These are phyloP conservation scores for Chrysoporthe puriensis DNA, from an alignment of 2,329 filamentous ascomycete genomes.

Conservation along the genomic window DNA sequence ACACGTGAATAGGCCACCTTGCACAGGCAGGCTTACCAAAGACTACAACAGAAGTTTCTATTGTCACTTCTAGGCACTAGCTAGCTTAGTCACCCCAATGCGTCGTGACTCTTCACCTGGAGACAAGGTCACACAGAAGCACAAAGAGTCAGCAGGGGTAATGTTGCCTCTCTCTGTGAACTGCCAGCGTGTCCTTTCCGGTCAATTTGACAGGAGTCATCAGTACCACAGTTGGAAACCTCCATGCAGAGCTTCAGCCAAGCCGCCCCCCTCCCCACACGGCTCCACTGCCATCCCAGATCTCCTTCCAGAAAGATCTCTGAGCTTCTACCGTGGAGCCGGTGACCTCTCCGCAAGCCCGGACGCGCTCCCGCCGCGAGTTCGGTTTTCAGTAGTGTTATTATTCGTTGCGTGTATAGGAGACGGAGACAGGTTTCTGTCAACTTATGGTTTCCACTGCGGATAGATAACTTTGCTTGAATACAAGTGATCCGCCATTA, in stretches of 20 bases:
- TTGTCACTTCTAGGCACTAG: neutral
- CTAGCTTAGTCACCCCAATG: neutral
- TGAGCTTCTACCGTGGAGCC: constrained; percentile 18
- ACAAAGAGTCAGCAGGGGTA: neutral
- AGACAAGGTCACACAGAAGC: neutral
- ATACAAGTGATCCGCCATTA: neutral
- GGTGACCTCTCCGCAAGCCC: neutral
- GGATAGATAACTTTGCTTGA: neutral
- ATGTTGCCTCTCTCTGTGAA: neutral
- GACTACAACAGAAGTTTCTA: neutral
- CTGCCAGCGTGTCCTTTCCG: constrained; percentile 29
- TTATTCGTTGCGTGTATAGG: neutral
- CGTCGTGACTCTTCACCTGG: neutral
- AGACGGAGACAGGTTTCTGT: neutral
- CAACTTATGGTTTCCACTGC: neutral
- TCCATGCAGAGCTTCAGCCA: constrained; percentile 10
- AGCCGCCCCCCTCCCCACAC: constrained; percentile 8
- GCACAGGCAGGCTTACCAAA: neutral
- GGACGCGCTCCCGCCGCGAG: too few relatives aligned
- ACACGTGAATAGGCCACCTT: constrained; percentile 20
- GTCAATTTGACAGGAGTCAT: constrained; percentile 3
- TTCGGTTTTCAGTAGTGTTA: neutral
- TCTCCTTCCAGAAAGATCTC: constrained; percentile 27
- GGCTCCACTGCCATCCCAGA: constrained; percentile 4
- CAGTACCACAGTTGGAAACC: neutral